A percentile compares a stretch with the other conserved stretches of the same genome.
phyloP scores from a whole-genome alignment of 2,329 filamentous ascomycete species.

The Tolypocladium endophyticum region DNA sequence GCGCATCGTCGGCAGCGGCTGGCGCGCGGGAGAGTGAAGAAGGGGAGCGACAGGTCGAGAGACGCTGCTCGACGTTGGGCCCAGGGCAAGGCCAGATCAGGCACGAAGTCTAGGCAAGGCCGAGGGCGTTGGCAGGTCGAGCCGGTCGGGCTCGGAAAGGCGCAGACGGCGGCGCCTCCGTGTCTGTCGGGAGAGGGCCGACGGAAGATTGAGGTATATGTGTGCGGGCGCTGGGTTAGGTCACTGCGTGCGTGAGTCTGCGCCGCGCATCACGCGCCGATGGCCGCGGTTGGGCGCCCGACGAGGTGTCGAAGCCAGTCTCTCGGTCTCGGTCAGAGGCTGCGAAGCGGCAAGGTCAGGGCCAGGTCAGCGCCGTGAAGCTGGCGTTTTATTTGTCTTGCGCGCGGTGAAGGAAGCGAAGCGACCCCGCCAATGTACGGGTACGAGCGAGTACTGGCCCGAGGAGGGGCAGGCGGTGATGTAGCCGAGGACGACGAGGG shows the following conservation, averaged over 20 bases:
- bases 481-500: background rate
- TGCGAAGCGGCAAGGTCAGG: background rate
- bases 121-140: background rate
- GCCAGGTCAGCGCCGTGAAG: background rate
- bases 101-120: background rate
- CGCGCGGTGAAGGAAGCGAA: background rate
- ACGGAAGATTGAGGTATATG: background rate
- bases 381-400: background rate
- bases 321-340: background rate
- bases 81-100: background rate
- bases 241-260: background rate
- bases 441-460: no score
- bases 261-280: background rate
- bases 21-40: background rate
- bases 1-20: constrained; percentile 1
- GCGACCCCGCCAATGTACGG: background rate
- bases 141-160: background rate
- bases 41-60: background rate
- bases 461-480: background rate
- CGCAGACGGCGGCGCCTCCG: background rate
- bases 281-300: background rate
- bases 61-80: background rate
- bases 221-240: background rate
- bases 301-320: background rate
- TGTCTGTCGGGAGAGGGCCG: background rate